These are phyloP conservation scores for Mortierella sp. DNA, from an alignment of 371 early-diverging fungal species.

Conservation along the genomic window DNA sequence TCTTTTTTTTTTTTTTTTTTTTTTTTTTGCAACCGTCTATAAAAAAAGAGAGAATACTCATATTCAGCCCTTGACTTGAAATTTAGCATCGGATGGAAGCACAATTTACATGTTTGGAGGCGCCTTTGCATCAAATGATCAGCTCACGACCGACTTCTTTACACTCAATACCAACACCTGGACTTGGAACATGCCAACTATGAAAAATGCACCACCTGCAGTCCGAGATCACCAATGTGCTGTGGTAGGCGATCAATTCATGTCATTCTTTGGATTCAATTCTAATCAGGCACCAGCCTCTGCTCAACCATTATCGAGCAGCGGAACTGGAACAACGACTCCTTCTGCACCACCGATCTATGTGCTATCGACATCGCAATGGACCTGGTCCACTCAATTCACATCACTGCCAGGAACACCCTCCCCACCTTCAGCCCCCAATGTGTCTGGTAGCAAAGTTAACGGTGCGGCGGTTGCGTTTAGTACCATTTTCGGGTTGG, in stretches of 20 bases:
- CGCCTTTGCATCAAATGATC: slow-evolving; percentile 18
- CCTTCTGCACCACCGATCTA: slow-evolving; percentile 33
- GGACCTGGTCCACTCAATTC: slow-evolving; percentile 33
- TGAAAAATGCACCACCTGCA: slow-evolving; percentile 17
- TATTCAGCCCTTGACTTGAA: background rate
- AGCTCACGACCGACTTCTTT: slow-evolving; percentile 26
- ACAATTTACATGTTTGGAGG: slow-evolving; percentile 47
- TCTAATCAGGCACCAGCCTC: slow-evolving; percentile 34
- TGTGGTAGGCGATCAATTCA: slow-evolving; percentile 50
- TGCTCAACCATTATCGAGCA: background rate
- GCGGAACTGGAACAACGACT: background rate
- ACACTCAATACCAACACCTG: slow-evolving; percentile 31
- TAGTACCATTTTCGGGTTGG: slow-evolving; percentile 32
- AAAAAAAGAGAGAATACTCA: background rate
- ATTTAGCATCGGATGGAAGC: slow-evolving; percentile 41
- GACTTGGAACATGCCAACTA: slow-evolving; percentile 34
- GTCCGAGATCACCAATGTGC: slow-evolving; percentile 50
- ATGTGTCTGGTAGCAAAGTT: slow-evolving; percentile 30
- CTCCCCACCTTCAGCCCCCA: slow-evolving; percentile 29
- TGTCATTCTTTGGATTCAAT: slow-evolving; percentile 46
- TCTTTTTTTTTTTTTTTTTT: background rate
- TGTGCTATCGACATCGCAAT: slow-evolving; percentile 31
- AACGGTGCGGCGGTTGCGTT: slow-evolving; percentile 33
- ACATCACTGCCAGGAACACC: slow-evolving; percentile 30
- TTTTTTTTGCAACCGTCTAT: no score